A percentile compares a stretch with the other conserved stretches of the same genome.
Conservation (phyloP, 495 filamentous ascomycete species). For the Evernia prunastri region DNA sequence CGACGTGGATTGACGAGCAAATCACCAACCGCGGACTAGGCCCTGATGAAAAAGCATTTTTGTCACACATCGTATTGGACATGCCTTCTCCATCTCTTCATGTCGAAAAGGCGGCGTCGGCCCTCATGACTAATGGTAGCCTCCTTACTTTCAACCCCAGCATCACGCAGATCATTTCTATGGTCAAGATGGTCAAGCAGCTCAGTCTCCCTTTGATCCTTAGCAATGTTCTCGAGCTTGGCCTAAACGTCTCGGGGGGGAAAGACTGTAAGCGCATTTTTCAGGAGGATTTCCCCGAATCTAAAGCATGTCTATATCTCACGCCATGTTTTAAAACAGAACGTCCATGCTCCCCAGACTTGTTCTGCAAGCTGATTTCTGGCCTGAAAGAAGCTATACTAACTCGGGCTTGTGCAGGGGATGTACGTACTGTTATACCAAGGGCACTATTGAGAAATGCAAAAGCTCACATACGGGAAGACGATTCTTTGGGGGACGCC, state of each 20-base stretch:
- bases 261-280: slow-evolving; percentile 26
- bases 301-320: too few relatives aligned
- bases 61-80: slow-evolving; percentile 63
- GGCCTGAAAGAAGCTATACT: neutral
- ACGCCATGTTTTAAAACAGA: too few relatives aligned
- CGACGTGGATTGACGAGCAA: slow-evolving; percentile 53
- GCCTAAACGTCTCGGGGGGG: slow-evolving; percentile 47
- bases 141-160: slow-evolving; percentile 67
- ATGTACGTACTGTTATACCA: slow-evolving; percentile 52
- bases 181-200: slow-evolving; percentile 47
- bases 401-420: slow-evolving; percentile 43
- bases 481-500: neutral
- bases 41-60: slow-evolving; percentile 46
- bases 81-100: slow-evolving; percentile 55
- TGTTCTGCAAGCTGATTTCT: neutral
- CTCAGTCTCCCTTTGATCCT: slow-evolving; percentile 49
- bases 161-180: slow-evolving; percentile 65
- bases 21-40: slow-evolving; percentile 26
- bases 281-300: too few relatives aligned
- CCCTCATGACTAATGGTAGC: slow-evolving; percentile 54
- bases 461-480: neutral
- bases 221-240: slow-evolving; percentile 62
- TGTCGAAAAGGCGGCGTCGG: slow-evolving; percentile 49
- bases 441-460: slow-evolving; percentile 25
- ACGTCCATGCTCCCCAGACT: too few relatives aligned